These are phyloP conservation scores for Corylus avellana DNA, from an alignment of 306 rosid species.

Conservation along the genomic window DNA sequence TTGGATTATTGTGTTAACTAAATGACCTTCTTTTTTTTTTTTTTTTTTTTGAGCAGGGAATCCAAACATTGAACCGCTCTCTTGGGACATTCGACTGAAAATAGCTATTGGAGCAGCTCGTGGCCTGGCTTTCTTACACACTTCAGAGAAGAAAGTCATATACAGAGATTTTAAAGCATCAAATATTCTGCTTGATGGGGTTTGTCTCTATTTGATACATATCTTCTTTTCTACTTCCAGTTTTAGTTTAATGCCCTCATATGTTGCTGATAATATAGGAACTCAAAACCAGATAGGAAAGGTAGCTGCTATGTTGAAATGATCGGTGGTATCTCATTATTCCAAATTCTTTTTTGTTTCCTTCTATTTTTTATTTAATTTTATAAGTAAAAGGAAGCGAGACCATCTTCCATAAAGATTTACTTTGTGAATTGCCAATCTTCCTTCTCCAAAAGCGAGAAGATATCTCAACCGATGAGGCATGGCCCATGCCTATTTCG, in stretches of 20 bases:
- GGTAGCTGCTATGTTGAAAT: conserved; percentile 11
- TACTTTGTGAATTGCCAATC: no score
- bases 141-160: conserved; percentile 69
- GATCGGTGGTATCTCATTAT: not conserved
- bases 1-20: conserved; percentile 14
- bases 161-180: conserved; percentile 94
- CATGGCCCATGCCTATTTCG: no score
- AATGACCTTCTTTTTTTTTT: not conserved
- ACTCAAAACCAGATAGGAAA: conserved; percentile 16
- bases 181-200: conserved; percentile 87
- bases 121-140: conserved; percentile 79
- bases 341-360: conserved; percentile 3
- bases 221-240: conserved; percentile 2
- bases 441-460: no score
- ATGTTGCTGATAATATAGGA: conserved; percentile 4
- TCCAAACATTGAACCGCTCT: conserved; percentile 48
- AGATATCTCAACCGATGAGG: no score
- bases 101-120: conserved; percentile 88
- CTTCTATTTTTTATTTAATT: not conserved
- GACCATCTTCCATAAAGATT: no score
- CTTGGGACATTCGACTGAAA: conserved; percentile 72
- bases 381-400: no score
- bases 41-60: conserved; percentile 41
- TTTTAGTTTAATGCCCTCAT: not conserved
- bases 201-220: conserved; percentile 33